phyloP scores from a whole-genome alignment of 148 eudicot species.

The Limonium bicolor region DNA sequence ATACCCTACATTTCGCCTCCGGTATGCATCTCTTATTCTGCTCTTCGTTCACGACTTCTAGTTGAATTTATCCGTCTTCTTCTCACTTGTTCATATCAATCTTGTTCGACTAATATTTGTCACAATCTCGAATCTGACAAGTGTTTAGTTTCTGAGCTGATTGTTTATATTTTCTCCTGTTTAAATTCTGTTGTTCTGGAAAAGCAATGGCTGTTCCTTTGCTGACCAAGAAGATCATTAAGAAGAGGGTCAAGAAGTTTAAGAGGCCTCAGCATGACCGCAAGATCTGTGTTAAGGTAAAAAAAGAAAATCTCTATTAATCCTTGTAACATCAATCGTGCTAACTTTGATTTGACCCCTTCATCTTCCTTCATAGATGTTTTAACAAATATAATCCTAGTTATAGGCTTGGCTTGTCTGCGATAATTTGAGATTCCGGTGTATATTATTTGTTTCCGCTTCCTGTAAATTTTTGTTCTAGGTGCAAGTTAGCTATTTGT shows the following conservation, averaged over 20 bases:
- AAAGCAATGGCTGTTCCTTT: constrained; percentile 50
- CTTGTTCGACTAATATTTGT: too few relatives aligned
- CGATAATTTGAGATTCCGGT: background rate
- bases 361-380: background rate
- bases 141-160: background rate
- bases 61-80: too few relatives aligned
- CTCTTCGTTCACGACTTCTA: too few relatives aligned
- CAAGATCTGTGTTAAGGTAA: constrained; percentile 46
- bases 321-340: background rate
- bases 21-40: too few relatives aligned
- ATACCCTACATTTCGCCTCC: too few relatives aligned
- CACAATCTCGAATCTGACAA: too few relatives aligned
- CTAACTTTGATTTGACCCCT: background rate
- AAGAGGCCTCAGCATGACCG: constrained; percentile 57
- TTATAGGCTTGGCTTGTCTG: background rate
- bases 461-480: too few relatives aligned
- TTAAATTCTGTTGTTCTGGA: background rate
- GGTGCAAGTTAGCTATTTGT: too few relatives aligned
- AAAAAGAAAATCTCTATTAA: too few relatives aligned
- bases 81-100: too few relatives aligned
- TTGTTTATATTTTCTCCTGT: too few relatives aligned
- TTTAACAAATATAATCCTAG: background rate
- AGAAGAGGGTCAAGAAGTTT: constrained; percentile 63
- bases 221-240: constrained; percentile 48
- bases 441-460: background rate